These are phyloP conservation scores for Caulochytrium protostelioides DNA, from an alignment of 371 early-diverging fungal genomes.

Conservation along the genomic window DNA sequence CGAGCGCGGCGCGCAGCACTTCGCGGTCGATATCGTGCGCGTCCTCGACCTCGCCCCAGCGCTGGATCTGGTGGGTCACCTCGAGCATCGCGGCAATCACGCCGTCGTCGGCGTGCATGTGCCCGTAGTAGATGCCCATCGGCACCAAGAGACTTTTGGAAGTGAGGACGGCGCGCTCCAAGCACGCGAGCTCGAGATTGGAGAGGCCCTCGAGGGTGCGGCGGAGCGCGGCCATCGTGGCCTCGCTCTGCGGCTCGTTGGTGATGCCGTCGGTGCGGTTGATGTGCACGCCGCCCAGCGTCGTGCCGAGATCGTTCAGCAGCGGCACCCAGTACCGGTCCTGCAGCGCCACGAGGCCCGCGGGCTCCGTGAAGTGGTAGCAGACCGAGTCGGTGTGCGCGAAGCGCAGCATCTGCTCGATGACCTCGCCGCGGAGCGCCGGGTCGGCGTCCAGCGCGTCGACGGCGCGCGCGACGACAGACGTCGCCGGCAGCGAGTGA, in stretches of 20 bases:
- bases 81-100: slow-evolving; percentile 64
- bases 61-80: slow-evolving; percentile 56
- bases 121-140: slow-evolving; percentile 50
- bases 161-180: slow-evolving; percentile 66
- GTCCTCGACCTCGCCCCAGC: slow-evolving; percentile 87
- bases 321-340: slow-evolving; percentile 57
- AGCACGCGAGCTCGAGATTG: slow-evolving; percentile 45
- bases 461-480: slow-evolving; percentile 56
- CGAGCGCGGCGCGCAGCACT: slow-evolving; percentile 23
- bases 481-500: slow-evolving; percentile 72
- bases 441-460: slow-evolving; percentile 41
- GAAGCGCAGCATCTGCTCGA: slow-evolving; percentile 51
- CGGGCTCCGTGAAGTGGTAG: slow-evolving; percentile 8
- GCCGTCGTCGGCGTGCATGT: slow-evolving; percentile 51
- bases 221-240: slow-evolving; percentile 33
- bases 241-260: slow-evolving; percentile 37
- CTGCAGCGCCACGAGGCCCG: slow-evolving; percentile 48
- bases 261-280: slow-evolving; percentile 50
- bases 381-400: slow-evolving; percentile 74
- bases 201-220: slow-evolving; percentile 31
- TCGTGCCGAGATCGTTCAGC: slow-evolving; percentile 29
- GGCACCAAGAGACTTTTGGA: slow-evolving; percentile 79
- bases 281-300: slow-evolving; percentile 47
- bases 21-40: slow-evolving; percentile 30
- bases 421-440: slow-evolving; percentile 33